Evolutionary conservation across 2,329 filamentous ascomycete genomes (phyloP), one percentile per base, ranked within the genome.

Genomic region (Coniella vitis): DNA sequence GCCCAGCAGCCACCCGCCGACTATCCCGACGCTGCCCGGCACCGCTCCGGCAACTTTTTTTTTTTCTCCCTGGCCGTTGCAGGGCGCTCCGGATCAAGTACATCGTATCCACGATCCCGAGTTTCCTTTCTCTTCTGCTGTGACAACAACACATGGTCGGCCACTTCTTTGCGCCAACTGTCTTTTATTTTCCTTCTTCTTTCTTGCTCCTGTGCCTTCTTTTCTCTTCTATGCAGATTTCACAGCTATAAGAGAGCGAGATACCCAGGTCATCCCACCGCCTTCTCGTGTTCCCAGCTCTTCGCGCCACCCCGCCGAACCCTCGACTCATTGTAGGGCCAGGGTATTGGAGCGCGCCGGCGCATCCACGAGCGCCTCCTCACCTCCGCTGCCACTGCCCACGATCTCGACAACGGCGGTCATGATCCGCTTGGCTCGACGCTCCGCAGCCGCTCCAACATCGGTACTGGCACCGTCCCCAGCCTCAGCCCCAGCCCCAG

Each of bases 381-480:
- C 43, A 38, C 17, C 45, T 39, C 10, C 39, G 22, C 17, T 14
- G 13, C 17, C 25, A 32, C 38, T n/a, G 14, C 17, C 43, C 43
- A 29, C n/a, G 34, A 20, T 22, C 35, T 4, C 43, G n/a, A 13
- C 44, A 19, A 20, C 17, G 16, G 36, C 35, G 37, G 46, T 34
- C 52, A 71, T 72, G 69, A 65, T 70, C 53, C 67, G 63, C 56
- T 50, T 63, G 42, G 54, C 64, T 22, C 63, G 61, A 49, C 61
- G 43, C 63, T 52, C 71, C 69, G 64, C 68, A 39, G 20, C 44
- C 29, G n/a, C n/a, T n/a, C 41, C 47, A 35, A 44, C 51, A 34
- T 50, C 75, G 54, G 83, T 65, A 68, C 79, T 17, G 52, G 54
- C 66, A 64, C 56, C 70, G 69, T 56, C 62, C 61, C 47, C 60